phyloP scores from a whole-genome alignment of 2,329 filamentous ascomycete genomes.

The Fusarium sp. region DNA sequence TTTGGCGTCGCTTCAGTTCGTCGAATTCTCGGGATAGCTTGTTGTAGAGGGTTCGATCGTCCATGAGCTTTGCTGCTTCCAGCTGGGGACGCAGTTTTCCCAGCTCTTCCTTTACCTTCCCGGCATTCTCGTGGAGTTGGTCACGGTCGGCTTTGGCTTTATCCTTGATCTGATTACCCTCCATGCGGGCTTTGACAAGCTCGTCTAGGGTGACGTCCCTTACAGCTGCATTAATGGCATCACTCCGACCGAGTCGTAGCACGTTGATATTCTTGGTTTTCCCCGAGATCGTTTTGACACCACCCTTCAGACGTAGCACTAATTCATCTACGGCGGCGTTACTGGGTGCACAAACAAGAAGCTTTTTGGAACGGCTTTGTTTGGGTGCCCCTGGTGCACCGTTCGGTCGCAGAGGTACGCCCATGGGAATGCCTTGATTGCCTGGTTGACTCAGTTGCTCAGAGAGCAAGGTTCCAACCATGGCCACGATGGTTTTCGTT shows the following conservation, averaged over 20 bases:
- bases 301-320: slow-evolving; percentile 89
- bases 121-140: slow-evolving; percentile 70
- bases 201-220: slow-evolving; percentile 94
- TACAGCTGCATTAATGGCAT: slow-evolving; percentile 90
- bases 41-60: slow-evolving; percentile 58
- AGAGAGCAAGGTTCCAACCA: slow-evolving; percentile 81
- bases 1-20: slow-evolving; percentile 78
- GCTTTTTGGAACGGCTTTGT: slow-evolving; percentile 71
- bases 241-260: slow-evolving; percentile 86
- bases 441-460: slow-evolving; percentile 49
- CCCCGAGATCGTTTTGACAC: slow-evolving; percentile 81
- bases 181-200: slow-evolving; percentile 79
- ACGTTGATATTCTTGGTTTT: slow-evolving; percentile 81
- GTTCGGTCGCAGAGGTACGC: slow-evolving; percentile 43
- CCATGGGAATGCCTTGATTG: slow-evolving; percentile 46
- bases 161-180: slow-evolving; percentile 66
- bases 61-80: slow-evolving; percentile 69
- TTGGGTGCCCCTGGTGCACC: slow-evolving; percentile 31
- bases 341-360: slow-evolving; percentile 96
- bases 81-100: slow-evolving; percentile 75
- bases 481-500: slow-evolving; percentile 96
- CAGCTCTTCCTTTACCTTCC: slow-evolving; percentile 79
- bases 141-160: slow-evolving; percentile 66
- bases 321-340: slow-evolving; percentile 98
- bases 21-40: slow-evolving; percentile 81